Evolutionary conservation across 371 early-diverging fungal species (phyloP), one percentile per base, ranked within the genome.

Genomic region (Rhizomucor pusillus): DNA sequence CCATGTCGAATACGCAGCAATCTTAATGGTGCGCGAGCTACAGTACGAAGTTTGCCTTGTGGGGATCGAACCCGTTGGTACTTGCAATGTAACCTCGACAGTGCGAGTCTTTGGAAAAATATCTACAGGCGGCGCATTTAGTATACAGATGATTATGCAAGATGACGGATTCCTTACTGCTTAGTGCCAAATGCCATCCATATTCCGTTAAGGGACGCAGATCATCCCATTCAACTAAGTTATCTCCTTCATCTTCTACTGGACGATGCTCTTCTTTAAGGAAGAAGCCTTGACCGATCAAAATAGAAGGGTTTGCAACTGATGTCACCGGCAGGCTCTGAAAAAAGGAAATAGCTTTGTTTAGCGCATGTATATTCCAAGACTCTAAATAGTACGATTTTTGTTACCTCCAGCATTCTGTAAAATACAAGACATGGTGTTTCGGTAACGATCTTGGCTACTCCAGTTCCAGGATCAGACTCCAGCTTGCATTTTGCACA

Each of bases 391-490:
- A 18, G 25, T 29, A n/a, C 1, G 13, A 37, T 39, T 12, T 23
- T 48, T 5, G 33, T 48, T 56, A 60, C 67, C 46, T 57, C 50
- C 35, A 78, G 47, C 6, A 55, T 56, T 23, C 73, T 70, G 53
- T 78, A 71, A 43, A 77, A 79, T 0, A 81, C 73, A 22, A 81
- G 56, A 0, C 75, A 64, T 13, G 81, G 76, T 0, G 72, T 67
- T 0, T 37, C n/a, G 1, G 73, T 57, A 1, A 47, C 51, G 22
- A 76, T 57, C 9, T 59, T 54, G 34, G 71, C 5, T 18, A 57
- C 60, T 9, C 50, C 57, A 20, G 59, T 60, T 3, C 52, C 50
- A 19, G 61, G 43, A 18, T 65, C 61, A 9, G 48, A 43, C 14
- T 62, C 60, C 29, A 47, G 50, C 14, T 43, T 52, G 52, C 60